phyloP scores from a whole-genome alignment of 257 asterid species.

The Osmanthus fragrans region DNA sequence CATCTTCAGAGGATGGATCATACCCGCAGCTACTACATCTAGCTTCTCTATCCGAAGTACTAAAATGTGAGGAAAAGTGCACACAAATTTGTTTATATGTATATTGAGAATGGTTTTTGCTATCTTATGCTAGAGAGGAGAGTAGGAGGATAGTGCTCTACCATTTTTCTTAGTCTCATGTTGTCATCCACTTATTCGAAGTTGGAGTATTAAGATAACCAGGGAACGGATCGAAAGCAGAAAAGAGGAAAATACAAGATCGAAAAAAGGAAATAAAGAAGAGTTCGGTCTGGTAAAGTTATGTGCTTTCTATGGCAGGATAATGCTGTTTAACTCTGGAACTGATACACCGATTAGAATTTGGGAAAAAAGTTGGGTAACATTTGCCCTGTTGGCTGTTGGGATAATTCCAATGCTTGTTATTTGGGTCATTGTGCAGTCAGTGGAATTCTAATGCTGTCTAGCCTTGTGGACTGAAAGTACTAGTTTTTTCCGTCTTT shows the following conservation, averaged over 20 bases:
- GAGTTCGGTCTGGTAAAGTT: not conserved
- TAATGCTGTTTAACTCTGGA: not conserved
- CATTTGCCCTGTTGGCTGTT: not conserved
- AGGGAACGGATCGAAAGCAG: not conserved
- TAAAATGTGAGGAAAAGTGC: slow-evolving; percentile 59
- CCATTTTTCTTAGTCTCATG: not conserved
- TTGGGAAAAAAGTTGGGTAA: not conserved
- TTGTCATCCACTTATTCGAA: not conserved
- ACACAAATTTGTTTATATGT: not conserved
- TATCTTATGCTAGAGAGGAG: not conserved
- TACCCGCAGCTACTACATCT: slow-evolving; percentile 79
- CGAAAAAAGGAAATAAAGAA: not conserved
- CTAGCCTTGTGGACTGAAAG: not conserved
- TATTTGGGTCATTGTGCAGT: not conserved
- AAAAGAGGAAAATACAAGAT: not conserved
- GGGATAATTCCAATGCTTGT: not conserved
- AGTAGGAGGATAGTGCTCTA: not conserved
- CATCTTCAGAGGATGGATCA: slow-evolving; percentile 62
- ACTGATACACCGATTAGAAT: not conserved
- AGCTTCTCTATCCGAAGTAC: slow-evolving; percentile 84
- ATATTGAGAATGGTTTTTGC: not conserved
- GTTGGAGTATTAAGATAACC: not conserved
- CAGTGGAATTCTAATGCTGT: not conserved
- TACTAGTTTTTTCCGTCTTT: not conserved
- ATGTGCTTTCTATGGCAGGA: not conserved